A percentile compares a stretch with the other conserved stretches of the same genome.
phyloP scores from a whole-genome alignment of 1,284 basidiomycete genomes.

The Trametes hirsuta region DNA sequence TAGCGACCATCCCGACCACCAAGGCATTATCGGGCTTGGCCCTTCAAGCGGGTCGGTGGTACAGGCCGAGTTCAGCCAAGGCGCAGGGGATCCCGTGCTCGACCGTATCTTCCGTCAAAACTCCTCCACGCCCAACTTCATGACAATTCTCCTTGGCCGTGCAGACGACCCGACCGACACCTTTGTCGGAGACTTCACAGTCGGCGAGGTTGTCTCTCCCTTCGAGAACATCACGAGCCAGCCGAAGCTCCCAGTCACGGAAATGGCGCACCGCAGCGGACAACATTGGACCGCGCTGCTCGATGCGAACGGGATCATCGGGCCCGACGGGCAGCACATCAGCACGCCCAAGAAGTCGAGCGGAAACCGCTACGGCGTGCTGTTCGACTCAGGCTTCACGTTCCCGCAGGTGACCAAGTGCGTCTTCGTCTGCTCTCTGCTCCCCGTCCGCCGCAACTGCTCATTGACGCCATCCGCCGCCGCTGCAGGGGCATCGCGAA shows the following conservation, averaged over 20 bases:
- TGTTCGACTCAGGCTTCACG: constrained; percentile 73
- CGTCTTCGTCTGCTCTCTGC: constrained; percentile 20
- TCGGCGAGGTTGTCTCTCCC: constrained; percentile 37
- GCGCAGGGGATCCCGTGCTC: constrained; percentile 51
- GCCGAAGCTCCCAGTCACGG: constrained; percentile 38
- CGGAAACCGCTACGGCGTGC: constrained; percentile 50
- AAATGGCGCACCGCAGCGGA: constrained; percentile 23
- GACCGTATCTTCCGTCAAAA: constrained; percentile 68
- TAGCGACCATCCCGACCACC: constrained; percentile 27
- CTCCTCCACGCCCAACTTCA: constrained; percentile 54
- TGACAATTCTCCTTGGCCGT: constrained; percentile 51
- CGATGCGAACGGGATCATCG: constrained; percentile 42
- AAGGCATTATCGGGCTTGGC: constrained; percentile 45
- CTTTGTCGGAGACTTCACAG: constrained; percentile 43
- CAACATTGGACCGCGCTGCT: constrained; percentile 44
- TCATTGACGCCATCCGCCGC: constrained; percentile 1
- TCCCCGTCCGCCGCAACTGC: neutral
- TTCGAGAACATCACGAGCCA: constrained; percentile 39
- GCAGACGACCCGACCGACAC: constrained; percentile 35
- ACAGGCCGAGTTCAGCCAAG: constrained; percentile 26
- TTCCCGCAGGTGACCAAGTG: constrained; percentile 66
- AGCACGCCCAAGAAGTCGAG: constrained; percentile 44
- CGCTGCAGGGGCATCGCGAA: constrained; percentile 50
- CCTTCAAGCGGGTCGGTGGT: constrained; percentile 40
- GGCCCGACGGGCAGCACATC: constrained; percentile 48